A percentile compares a stretch with the other conserved stretches of the same genome.
Conservation (phyloP, 139 green algal genomes). For the Gonium pectorale region DNA sequence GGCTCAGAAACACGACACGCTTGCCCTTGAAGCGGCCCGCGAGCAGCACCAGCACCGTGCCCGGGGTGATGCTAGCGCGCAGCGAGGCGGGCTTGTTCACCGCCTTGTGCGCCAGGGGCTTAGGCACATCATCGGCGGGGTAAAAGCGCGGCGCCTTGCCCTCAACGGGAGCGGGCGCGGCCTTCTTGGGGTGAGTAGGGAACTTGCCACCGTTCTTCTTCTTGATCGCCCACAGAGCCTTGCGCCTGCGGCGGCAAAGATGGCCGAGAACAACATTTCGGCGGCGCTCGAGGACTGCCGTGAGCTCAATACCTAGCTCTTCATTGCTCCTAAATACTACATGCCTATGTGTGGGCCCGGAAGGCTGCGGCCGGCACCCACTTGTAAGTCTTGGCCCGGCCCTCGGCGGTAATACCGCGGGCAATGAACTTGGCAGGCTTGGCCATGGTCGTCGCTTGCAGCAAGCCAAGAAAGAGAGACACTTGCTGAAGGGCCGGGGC, state of each 20-base stretch:
- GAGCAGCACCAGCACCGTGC: constrained; percentile 97
- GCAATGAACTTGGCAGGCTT: constrained; percentile 49
- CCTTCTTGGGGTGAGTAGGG: constrained; percentile 79
- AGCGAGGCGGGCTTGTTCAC: constrained; percentile 90
- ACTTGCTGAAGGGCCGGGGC: constrained; percentile 27
- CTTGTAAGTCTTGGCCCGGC: constrained; percentile 51
- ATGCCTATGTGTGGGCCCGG: too few relatives aligned
- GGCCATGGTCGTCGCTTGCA: constrained; percentile 36
- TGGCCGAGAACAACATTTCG: constrained; percentile 31
- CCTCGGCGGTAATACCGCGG: constrained; percentile 44
- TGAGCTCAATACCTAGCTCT: background rate
- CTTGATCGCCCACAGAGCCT: constrained; percentile 93
- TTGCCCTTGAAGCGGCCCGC: constrained; percentile 98
- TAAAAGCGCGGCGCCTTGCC: constrained; percentile 90
- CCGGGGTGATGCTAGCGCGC: constrained; percentile 92
- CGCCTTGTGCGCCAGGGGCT: constrained; percentile 76
- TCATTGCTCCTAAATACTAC: too few relatives aligned
- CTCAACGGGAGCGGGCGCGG: constrained; percentile 50
- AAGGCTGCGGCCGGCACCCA: too few relatives aligned
- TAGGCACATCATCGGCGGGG: constrained; percentile 91
- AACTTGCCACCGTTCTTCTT: constrained; percentile 98
- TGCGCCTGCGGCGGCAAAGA: constrained; percentile 15
- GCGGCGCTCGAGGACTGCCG: background rate
- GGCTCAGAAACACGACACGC: constrained; percentile 96
- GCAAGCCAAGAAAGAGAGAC: constrained; percentile 36